Evolutionary conservation across 2,329 filamentous ascomycete genomes (phyloP), one percentile per base, ranked within the genome.

Genomic region (Colletotrichum neosansevieriae): DNA sequence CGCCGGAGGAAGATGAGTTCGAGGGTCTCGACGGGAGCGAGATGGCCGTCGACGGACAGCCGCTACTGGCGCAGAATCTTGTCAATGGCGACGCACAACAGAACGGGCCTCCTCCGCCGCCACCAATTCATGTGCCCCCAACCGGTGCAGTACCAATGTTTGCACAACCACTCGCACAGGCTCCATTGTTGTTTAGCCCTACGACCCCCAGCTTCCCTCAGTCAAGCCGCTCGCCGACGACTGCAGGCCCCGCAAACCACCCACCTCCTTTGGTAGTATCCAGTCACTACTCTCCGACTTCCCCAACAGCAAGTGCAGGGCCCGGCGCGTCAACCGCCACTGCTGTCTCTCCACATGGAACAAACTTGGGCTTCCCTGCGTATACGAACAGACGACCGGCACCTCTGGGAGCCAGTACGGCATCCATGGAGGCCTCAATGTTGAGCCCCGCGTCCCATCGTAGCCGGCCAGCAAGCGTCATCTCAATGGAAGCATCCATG

Each of bases 1-100:
- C 79, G 72, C 75, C 76, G 2, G 82, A 83, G 13, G 81, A 82
- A n/a, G 81, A 82, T n/a, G 80, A 83, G 44, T 79, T 81, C 45
- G 82, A 82, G 34, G 80, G 76, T 10, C 65, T 81, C 17, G 81
- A 83, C 32, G 76, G 74, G 5, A 78, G 72, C 67, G 81, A 81
- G 29, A 80, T 81, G 79, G 74, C 75, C 4, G 73, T 80, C 3
- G 79, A 82, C 53, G 73, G 68, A 11, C 70, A 71, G 11, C 70
- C 60, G 9, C n/a, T 69, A 2, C 47, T 71, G 53, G 69, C 67
- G 5, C 69, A 71, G n/a, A 58, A 71, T 38, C 62, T 71, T 13
- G 69, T 71, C 32, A 71, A 71, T n/a, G 62, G 54, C 19, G 53
- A 67, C 42, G 62, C 62, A n/a, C 44, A 50, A 21, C 49, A 57